A percentile compares a stretch with the other conserved stretches of the same genome.
Conservation (phyloP, 768 basidiomycete genomes). For the Kwoniella heveanensis region DNA sequence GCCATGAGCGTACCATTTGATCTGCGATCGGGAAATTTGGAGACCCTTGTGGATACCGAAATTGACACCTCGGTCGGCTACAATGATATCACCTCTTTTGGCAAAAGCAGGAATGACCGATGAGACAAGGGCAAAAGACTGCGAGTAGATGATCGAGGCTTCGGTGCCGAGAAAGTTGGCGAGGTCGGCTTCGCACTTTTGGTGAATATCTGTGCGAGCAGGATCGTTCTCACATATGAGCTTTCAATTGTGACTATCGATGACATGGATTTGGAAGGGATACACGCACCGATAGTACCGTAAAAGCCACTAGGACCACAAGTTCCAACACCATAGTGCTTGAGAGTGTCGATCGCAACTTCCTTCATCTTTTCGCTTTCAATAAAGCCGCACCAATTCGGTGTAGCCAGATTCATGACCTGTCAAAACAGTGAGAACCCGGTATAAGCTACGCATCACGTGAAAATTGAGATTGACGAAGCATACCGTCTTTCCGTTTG, state of each 20-base stretch:
- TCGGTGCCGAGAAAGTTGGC: constrained; percentile 89
- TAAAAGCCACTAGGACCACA: constrained; percentile 98
- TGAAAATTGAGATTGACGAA: background rate
- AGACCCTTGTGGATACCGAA: constrained; percentile 95
- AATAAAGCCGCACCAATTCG: constrained; percentile 87
- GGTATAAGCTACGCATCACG: background rate
- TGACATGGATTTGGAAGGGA: background rate
- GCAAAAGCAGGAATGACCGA: constrained; percentile 97
- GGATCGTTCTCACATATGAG: no score
- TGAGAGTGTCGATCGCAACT: constrained; percentile 76
- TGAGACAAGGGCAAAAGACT: constrained; percentile 85
- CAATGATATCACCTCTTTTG: constrained; percentile 95
- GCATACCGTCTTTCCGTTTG: constrained; percentile 49
- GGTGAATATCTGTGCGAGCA: constrained; percentile 82
- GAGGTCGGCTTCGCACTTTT: constrained; percentile 82
- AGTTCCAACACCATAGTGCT: constrained; percentile 87
- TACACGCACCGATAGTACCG: constrained; percentile 78
- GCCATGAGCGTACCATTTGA: constrained; percentile 96
- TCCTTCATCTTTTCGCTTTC: constrained; percentile 86
- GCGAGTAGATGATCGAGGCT: constrained; percentile 86
- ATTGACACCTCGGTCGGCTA: constrained; percentile 95
- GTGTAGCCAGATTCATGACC: constrained; percentile 80
- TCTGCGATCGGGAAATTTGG: constrained; percentile 84
- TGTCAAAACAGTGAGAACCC: constrained; percentile 27
- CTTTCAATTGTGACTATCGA: no score